Percentiles rank a stretch among this genome's conserved stretches.
phyloP scores from a whole-genome alignment of 2,329 filamentous ascomycete species.

The Cordyceps militaris region DNA sequence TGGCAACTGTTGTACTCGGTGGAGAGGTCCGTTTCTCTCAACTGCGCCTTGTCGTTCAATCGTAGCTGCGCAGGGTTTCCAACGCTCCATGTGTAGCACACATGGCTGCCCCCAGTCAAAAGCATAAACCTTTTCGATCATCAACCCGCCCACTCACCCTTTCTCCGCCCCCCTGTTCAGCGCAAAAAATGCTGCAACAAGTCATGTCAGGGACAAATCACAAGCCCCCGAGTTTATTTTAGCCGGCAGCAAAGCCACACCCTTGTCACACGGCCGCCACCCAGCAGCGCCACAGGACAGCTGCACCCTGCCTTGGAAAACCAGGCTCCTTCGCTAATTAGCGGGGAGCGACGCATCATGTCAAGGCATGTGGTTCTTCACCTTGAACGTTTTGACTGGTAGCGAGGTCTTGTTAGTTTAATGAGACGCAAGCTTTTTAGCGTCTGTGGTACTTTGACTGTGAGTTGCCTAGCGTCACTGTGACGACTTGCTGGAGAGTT shows the following conservation, averaged over 20 bases:
- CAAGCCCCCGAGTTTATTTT: not conserved
- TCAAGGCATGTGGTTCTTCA: no score
- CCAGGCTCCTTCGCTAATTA: no score
- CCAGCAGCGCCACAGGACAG: not conserved
- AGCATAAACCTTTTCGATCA: not conserved
- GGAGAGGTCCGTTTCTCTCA: no score
- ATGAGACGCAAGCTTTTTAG: not conserved
- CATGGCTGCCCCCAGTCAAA: not conserved
- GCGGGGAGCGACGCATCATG: no score
- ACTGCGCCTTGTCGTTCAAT: no score
- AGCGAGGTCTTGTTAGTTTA: not conserved
- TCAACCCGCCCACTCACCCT: not conserved
- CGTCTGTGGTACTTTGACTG: not conserved
- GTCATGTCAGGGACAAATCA: not conserved
- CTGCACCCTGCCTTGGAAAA: no score
- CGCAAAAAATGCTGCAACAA: not conserved
- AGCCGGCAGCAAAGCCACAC: not conserved
- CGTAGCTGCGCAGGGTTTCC: no score
- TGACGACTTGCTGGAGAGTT: not conserved
- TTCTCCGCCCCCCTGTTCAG: not conserved
- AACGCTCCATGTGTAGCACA: not conserved
- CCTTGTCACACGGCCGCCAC: not conserved
- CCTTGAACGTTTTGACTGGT: no score
- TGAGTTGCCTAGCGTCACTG: not conserved
- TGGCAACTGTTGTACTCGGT: no score